Evolutionary conservation across 441 rosid genomes (phyloP).

Genomic region (Isatis lusitanica): DNA sequence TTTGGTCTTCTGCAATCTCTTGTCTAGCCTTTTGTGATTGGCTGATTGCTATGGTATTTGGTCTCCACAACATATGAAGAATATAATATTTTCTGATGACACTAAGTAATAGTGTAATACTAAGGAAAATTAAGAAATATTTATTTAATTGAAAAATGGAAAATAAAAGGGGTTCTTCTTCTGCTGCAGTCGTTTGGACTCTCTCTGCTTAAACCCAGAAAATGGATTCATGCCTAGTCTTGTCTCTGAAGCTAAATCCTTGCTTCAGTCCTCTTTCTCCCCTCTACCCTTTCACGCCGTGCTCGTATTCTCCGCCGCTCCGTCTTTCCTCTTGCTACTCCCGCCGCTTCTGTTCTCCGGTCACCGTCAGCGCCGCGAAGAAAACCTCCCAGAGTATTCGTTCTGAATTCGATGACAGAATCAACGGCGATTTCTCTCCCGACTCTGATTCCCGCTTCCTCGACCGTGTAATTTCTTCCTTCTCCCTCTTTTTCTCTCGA

Average conservation of each 20-base stretch:
- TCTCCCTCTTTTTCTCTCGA: not conserved
- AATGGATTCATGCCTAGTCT: constrained; percentile 42
- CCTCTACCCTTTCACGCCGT: constrained; percentile 14
- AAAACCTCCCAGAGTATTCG: constrained; percentile 35
- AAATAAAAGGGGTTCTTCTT: not conserved
- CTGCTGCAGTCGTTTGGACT: not conserved
- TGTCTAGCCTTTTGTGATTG: not conserved
- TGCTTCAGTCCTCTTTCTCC: constrained; percentile 18
- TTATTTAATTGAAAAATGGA: not conserved
- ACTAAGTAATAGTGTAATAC: too few species aligned
- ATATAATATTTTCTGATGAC: too few species aligned
- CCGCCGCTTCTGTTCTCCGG: constrained; percentile 35
- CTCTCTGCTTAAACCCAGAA: constrained; percentile 22
- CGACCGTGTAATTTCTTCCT: constrained; percentile 61
- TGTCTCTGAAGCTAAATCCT: constrained; percentile 36
- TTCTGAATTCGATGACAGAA: constrained; percentile 56
- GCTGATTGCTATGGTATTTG: not conserved
- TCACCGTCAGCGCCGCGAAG: constrained; percentile 36
- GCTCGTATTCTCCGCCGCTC: constrained; percentile 31
- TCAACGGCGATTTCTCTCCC: constrained; percentile 56
- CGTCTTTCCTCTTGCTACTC: constrained; percentile 25
- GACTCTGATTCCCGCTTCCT: constrained; percentile 73
- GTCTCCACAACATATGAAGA: too few species aligned
- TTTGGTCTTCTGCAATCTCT: too few species aligned
- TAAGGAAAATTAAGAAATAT: too few species aligned